A percentile compares a stretch with the other conserved stretches of the same genome.
Conservation (phyloP, 345 rosid genomes). For the Hibiscus syriacus region DNA sequence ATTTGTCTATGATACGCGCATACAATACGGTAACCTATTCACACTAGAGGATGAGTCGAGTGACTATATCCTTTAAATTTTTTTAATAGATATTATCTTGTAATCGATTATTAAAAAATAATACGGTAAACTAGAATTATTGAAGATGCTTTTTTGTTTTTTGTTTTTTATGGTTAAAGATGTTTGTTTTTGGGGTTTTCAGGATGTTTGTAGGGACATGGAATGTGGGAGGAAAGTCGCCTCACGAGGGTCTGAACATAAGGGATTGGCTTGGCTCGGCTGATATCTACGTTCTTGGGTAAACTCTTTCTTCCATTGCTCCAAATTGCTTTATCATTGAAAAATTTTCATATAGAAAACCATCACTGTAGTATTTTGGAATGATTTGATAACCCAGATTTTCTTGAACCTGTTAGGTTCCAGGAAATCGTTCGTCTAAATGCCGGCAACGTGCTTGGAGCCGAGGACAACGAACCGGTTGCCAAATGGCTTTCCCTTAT, state of each 20-base stretch:
- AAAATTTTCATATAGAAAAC: background rate
- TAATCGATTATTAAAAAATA: too few relatives aligned
- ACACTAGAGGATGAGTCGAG: too few relatives aligned
- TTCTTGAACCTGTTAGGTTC: constrained; percentile 35
- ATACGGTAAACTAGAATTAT: background rate
- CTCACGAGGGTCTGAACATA: constrained; percentile 54
- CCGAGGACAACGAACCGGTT: constrained; percentile 70
- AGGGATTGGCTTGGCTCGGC: constrained; percentile 60
- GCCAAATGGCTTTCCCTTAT: constrained; percentile 71
- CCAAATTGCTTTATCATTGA: background rate
- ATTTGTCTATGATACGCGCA: too few relatives aligned
- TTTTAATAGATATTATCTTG: too few relatives aligned
- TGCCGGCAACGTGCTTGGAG: constrained; percentile 78
- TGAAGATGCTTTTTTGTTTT: background rate
- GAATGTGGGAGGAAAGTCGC: constrained; percentile 88
- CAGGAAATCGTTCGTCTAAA: constrained; percentile 87
- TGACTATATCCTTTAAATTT: too few relatives aligned
- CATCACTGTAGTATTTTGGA: background rate
- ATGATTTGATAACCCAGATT: background rate
- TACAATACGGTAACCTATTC: too few relatives aligned
- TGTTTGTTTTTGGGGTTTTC: too few relatives aligned
- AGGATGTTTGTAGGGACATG: constrained; percentile 93
- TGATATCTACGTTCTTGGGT: constrained; percentile 84
- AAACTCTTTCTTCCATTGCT: constrained; percentile 1
- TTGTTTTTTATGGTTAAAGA: too few relatives aligned